Evolutionary conservation across 78 protist species (phyloP).

Genomic region (Dictyostelium purpureum): DNA sequence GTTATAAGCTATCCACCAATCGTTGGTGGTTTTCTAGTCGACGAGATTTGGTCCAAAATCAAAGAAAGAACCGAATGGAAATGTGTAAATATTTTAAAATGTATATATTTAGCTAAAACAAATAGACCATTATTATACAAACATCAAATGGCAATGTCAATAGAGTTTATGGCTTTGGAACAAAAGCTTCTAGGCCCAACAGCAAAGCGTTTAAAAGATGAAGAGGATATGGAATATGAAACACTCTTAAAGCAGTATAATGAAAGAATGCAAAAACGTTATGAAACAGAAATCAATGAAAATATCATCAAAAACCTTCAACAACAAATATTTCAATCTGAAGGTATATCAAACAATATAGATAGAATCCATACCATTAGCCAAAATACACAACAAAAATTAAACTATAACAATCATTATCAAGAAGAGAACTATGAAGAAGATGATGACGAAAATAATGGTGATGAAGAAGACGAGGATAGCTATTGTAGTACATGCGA

Average conservation of each 20-base stretch:
- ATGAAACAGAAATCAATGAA: constrained; percentile 37
- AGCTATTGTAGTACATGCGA: background rate
- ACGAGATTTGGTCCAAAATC: constrained; percentile 37
- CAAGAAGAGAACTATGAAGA: background rate
- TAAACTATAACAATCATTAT: background rate
- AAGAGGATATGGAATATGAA: constrained; percentile 24
- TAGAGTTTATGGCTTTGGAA: constrained; percentile 73
- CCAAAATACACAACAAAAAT: background rate
- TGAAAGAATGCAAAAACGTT: constrained; percentile 13
- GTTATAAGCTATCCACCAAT: constrained; percentile 6
- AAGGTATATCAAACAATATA: constrained; percentile 42
- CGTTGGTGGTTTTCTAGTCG: constrained; percentile 15
- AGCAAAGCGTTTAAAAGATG: constrained; percentile 13
- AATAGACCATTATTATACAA: constrained; percentile 34
- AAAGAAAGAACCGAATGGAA: constrained; percentile 65
- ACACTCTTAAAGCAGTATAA: background rate
- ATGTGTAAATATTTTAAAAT: constrained; percentile 49
- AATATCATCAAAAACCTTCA: constrained; percentile 3
- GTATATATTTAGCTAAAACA: constrained; percentile 67
- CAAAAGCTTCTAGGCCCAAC: constrained; percentile 64
- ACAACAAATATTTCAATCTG: constrained; percentile 17
- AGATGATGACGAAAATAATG: background rate
- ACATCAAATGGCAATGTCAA: constrained; percentile 62
- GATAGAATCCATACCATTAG: background rate
- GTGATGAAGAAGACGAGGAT: background rate